These are phyloP conservation scores for Pichia sp. DNA, from an alignment of 1,139 yeast genomes.

Conservation along the genomic window DNA sequence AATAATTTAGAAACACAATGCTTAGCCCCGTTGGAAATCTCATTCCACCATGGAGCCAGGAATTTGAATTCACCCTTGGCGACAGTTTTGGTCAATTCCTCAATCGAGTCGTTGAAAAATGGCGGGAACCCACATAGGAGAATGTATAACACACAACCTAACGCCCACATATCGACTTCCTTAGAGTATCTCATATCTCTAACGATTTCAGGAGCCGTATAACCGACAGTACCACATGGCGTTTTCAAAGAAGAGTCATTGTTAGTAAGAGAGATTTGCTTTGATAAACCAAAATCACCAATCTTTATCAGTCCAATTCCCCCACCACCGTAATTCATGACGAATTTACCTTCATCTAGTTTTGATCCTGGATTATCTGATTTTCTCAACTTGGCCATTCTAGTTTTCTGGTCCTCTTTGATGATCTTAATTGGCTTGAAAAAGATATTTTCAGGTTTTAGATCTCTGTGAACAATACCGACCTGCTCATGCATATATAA, in stretches of 20 bases:
- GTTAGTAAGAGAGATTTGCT: conserved; percentile 62
- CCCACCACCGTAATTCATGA: conserved; percentile 82
- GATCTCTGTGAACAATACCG: conserved; percentile 93
- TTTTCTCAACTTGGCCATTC: conserved; percentile 46
- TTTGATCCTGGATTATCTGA: conserved; percentile 77
- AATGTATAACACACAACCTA: conserved; percentile 91
- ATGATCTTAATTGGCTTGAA: conserved; percentile 71
- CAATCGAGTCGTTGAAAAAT: conserved; percentile 85
- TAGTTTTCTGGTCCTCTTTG: conserved; percentile 42
- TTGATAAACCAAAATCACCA: conserved; percentile 90
- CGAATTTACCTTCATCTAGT: conserved; percentile 82
- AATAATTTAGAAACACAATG: conserved; percentile 70
- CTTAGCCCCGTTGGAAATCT: conserved; percentile 77
- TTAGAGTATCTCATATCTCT: conserved; percentile 83
- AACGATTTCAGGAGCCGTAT: conserved; percentile 94
- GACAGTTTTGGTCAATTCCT: conserved; percentile 78
- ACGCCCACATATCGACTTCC: conserved; percentile 94
- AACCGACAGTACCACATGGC: conserved; percentile 90
- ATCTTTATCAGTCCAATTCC: conserved; percentile 82
- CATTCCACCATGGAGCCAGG: conserved; percentile 97
- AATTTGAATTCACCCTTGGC: conserved; percentile 82
- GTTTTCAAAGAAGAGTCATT: conserved; percentile 51
- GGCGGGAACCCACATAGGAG: conserved; percentile 96
- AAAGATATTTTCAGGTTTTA: conserved; percentile 90
- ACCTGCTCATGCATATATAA: conserved; percentile 75